Evolutionary conservation across 176 grass and related monocot genomes (phyloP), one percentile per base, ranked within the genome.

Genomic region (Phoenix roebelenii): DNA sequence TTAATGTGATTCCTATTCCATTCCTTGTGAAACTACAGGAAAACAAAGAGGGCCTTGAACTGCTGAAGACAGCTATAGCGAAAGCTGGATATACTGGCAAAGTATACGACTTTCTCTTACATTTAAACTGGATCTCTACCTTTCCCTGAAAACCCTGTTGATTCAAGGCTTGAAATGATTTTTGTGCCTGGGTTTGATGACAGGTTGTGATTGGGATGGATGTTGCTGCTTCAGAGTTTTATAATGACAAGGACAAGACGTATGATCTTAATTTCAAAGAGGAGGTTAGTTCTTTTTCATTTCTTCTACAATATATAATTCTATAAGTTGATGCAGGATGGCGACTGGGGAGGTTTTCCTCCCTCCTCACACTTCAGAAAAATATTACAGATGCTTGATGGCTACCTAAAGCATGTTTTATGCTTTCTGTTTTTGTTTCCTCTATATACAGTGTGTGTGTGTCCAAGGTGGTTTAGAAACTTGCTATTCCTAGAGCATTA

Each of bases 121-220:
- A 16, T 55, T 58, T 1, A 1, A 44, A 60, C 28, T 61, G 12
- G 4, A 19, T 61, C 4, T 24, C 25, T 16, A 0, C 10, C 35
- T 44, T 44, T 3, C 9, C 1, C 35, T 44, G 35, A 44, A 44
- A 44, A 14, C 35, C 35, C 9, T 1, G 35, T 12, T 44, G 10
- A 44, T 12, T 12, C 35, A 44, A 44, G 35, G 35, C 7, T 15
- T 39, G n/a, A 54, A 51, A 23, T 6, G 28, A 26, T 23, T 60
- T 3, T 48, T 25, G 20, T 57, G 16, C 1, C 3, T 3, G 65
- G 5, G 17, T 14, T 6, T 59, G 35, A 44, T 49, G 50, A 18
- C 58, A 95, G 86, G 83, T 96, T 5, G 91, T 96, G 35, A 96
- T 90, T 66, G 91, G 86, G 64, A 96, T 96, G 91, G 91, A 96